Base-by-base conservation (phyloP, 2,329 filamentous ascomycete species). In the Chaetomium sp. region DNA sequence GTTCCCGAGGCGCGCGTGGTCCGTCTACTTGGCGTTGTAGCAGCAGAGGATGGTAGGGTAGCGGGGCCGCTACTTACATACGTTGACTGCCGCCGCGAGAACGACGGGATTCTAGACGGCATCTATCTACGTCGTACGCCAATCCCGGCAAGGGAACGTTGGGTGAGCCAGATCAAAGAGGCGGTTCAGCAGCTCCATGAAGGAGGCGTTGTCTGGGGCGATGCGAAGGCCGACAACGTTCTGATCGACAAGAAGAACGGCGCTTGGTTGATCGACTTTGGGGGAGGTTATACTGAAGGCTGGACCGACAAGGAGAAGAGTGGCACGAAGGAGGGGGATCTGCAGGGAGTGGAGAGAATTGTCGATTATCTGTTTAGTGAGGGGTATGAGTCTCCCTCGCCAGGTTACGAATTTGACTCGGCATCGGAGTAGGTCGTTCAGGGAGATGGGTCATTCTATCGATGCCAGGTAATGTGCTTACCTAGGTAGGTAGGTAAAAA, bases 191-290 rank as follows among this genome's bases (percentile, higher is more conserved):
- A 19, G 14, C 61, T 72, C 14, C 68, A 70, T 52, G 27, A 53
- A n/a, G 56, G 59, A 19, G 66, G 63, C 4, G 51, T 68, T 11
- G 56, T 67, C 40, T 72, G 67, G 69, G 67, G 67, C 10, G 65
- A 70, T 59, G 69, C 63, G 3, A 71, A 68, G 58, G 53, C 67
- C 34, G 58, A 52, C 42, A 74, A 74, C 47, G 66, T 74, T 55
- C 60, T 75, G 52, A 68, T 75, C 46, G 70, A 74, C 57, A 62
- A 58, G 27, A 46, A 69, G 38, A 61, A 68, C 51, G 65, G 73
- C 55, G 66, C 68, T 45, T 73, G 68, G 70, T 66, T 74, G 19
- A 70, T 73, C 56, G 71, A 72, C 60, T 73, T 75, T 58, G 70
- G 68, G 2, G 71, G 70, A 40, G 68, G 71, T 43, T 71, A 67